These are phyloP conservation scores for Miscanthus lutarioriparius DNA, from an alignment of 176 grass and related monocot genomes.

Conservation along the genomic window DNA sequence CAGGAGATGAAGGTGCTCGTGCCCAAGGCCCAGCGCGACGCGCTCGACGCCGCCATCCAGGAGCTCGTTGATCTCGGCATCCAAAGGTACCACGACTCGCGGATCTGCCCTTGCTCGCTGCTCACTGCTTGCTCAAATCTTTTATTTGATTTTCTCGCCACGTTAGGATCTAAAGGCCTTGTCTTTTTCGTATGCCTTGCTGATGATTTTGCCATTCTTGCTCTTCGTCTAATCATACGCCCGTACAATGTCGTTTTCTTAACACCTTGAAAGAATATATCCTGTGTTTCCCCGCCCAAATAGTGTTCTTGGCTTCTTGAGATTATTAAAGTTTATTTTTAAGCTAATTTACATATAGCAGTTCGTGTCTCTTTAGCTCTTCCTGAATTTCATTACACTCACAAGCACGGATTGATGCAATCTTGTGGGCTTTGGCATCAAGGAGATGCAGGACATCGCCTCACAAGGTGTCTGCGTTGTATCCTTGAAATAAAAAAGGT, in stretches of 20 bases:
- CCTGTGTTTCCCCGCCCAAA: not conserved
- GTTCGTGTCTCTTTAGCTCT: not conserved
- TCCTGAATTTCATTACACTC: not conserved
- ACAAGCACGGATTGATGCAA: not conserved
- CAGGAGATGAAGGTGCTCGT: slow-evolving; percentile 95
- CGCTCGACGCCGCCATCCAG: slow-evolving; percentile 62
- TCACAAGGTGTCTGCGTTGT: not conserved
- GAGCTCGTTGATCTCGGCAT: slow-evolving; percentile 81
- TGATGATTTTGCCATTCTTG: not conserved
- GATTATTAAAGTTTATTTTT: not conserved
- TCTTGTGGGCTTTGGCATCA: slow-evolving; percentile 24
- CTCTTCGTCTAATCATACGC: not conserved
- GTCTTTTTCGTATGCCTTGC: not conserved
- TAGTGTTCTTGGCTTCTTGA: not conserved
- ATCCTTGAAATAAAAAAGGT: slow-evolving; percentile 28
- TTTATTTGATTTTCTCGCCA: not conserved
- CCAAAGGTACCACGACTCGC: slow-evolving; percentile 55
- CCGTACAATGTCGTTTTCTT: not conserved
- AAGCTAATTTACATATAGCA: not conserved
- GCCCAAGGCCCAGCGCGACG: slow-evolving; percentile 53
- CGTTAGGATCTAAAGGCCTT: not conserved
- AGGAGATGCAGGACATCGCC: slow-evolving; percentile 20
- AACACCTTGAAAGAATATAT: not conserved
- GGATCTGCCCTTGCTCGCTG: slow-evolving; percentile 16
- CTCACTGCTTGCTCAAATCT: not conserved